Conservation (phyloP, 495 filamentous ascomycete genomes). For the Penicillium odoratum region DNA sequence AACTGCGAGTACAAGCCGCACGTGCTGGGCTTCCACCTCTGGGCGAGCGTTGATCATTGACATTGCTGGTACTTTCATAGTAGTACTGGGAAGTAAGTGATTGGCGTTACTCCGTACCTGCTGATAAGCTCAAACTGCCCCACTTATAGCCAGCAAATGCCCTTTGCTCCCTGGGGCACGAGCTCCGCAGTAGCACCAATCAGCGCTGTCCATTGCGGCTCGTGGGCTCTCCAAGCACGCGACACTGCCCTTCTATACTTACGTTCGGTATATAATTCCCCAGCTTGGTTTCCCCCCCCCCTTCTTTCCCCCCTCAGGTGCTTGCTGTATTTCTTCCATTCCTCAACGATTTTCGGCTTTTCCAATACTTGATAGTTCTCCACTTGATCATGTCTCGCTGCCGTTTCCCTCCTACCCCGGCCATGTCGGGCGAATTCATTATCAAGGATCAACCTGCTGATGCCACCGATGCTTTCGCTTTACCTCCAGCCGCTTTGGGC, state of each 20-base stretch:
- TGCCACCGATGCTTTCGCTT: constrained; percentile 65
- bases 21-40: constrained; percentile 40
- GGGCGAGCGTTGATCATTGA: constrained; percentile 8
- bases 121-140: constrained; percentile 26
- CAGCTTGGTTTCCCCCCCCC: background rate
- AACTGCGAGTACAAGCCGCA: constrained; percentile 18
- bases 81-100: background rate
- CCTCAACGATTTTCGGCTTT: background rate
- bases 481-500: constrained; percentile 80
- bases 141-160: constrained; percentile 23
- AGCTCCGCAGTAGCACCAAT: constrained; percentile 31
- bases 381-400: constrained; percentile 64
- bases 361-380: background rate
- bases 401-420: constrained; percentile 76
- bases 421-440: constrained; percentile 78
- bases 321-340: constrained; percentile 1
- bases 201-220: constrained; percentile 24
- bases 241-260: constrained; percentile 32
- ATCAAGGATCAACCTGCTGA: constrained; percentile 67
- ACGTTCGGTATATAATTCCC: constrained; percentile 15
- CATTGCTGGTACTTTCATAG: background rate
- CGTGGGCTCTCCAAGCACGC: constrained; percentile 48
- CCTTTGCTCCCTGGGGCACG: constrained; percentile 25
- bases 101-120: constrained; percentile 1
- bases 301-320: background rate